Conservation (phyloP, 495 filamentous ascomycete genomes). For the Peziza echinospora region DNA sequence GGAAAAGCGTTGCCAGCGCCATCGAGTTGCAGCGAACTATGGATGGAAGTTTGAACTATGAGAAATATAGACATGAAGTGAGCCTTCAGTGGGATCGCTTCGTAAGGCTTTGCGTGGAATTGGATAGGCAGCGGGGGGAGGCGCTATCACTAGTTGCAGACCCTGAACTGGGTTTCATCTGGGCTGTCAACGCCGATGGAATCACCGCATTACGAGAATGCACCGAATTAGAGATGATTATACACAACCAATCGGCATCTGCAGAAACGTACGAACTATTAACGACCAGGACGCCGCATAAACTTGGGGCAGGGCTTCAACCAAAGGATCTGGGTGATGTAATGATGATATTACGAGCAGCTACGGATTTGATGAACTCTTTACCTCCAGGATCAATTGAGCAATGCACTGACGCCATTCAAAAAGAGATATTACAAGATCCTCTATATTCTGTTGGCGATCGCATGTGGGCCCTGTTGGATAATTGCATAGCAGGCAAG, state of each 20-base stretch:
- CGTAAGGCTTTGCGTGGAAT: slow-evolving; percentile 61
- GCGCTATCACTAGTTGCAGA: slow-evolving; percentile 58
- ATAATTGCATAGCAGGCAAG: slow-evolving; percentile 12
- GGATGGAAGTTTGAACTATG: slow-evolving; percentile 47
- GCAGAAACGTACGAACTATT: slow-evolving; percentile 4
- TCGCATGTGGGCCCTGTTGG: slow-evolving; percentile 14
- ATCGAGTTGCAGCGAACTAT: slow-evolving; percentile 11
- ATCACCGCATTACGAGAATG: slow-evolving; percentile 59
- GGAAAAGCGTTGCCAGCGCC: slow-evolving; percentile 12
- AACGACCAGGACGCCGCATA: slow-evolving; percentile 8
- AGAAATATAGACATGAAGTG: slow-evolving; percentile 43
- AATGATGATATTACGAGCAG: slow-evolving; percentile 12
- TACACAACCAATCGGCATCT: slow-evolving; percentile 26
- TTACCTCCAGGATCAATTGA: slow-evolving; percentile 3
- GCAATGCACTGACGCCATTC: slow-evolving; percentile 12
- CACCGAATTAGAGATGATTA: slow-evolving; percentile 50
- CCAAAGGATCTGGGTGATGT: slow-evolving; percentile 10
- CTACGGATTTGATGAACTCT: slow-evolving; percentile 6
- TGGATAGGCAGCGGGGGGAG: slow-evolving; percentile 68
- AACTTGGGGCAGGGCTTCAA: slow-evolving; percentile 8
- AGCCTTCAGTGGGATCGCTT: slow-evolving; percentile 78
- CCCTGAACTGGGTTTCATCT: slow-evolving; percentile 44
- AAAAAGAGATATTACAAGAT: slow-evolving; percentile 14
- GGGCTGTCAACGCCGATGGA: slow-evolving; percentile 59
- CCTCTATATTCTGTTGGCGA: slow-evolving; percentile 12